Base-by-base conservation (phyloP, 306 rosid species). In the Lotus japonicus region DNA sequence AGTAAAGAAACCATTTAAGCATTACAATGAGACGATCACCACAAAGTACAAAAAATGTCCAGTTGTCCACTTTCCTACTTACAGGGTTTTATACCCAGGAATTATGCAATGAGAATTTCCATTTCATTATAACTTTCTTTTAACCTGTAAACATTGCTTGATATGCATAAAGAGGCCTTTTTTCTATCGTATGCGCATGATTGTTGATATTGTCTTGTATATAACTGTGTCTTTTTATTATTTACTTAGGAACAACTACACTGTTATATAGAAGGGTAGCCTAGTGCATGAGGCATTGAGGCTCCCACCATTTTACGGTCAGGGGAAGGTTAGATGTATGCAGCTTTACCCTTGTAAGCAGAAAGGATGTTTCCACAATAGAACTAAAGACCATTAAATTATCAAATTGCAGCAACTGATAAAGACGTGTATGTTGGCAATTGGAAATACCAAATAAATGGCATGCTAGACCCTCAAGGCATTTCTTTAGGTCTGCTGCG, bases 381-480 rank as follows among this genome's bases (percentile, higher is more conserved):
- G 38, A 49, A 1, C 17, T 12, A 7, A 0, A 9, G 8, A 44
- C 59, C 4, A 16, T 12, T 7, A 51, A 38, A 65, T 45, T 18
- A 61, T 59, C 48, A 31, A 33, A 77, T 19, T 60, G 59, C 63
- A 71, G 75, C 35, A 78, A 58, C 46, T 46, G 39, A 64, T 41
- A 35, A 43, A 46, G 63, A 62, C 51, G 39, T 12, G 52, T 21
- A 18, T 7, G 55, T 48, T 58, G 38, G 60, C 46, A 58, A 44
- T 15, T 42, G 50, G 63, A 68, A 53, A 69, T 90, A 95, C 99
- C 99, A 90, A 95, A 95, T 80, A 90, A 74, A 77, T 85, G 91
- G 56, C 86, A 68, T 28, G 97, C 99, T 80, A 95, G 84, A 72
- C 99, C 99, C 96, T 88, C 99, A 71, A 95, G 92, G 68, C 99